Conservation (phyloP, 768 basidiomycete species). For the Collybia sordida region DNA sequence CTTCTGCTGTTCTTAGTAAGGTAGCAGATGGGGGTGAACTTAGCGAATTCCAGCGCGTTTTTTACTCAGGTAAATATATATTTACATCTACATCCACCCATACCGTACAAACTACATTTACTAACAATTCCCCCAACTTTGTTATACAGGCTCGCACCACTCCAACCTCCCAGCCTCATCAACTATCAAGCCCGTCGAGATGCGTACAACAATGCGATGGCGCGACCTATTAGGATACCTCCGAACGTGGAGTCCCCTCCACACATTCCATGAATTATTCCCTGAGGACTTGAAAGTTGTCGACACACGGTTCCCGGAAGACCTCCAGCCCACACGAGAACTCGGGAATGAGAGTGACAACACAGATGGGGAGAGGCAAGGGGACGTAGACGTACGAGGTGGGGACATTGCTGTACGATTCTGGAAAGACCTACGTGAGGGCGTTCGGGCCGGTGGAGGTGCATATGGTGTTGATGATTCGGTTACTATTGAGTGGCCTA, state of each 20-base stretch:
- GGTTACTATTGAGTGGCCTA: conserved; percentile 50
- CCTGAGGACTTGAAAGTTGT: conserved; percentile 50
- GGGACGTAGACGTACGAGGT: conserved; percentile 31
- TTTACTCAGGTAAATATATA: conserved; percentile 49
- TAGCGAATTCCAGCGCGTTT: conserved; percentile 48
- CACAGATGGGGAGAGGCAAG: conserved; percentile 18
- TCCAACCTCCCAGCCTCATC: conserved; percentile 17
- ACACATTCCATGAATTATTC: conserved; percentile 62
- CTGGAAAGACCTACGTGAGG: conserved; percentile 52
- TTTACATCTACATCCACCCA: not conserved
- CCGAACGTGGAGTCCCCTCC: conserved; percentile 68
- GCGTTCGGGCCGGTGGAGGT: conserved; percentile 27
- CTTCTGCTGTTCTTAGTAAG: conserved; percentile 27
- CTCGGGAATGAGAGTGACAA: not conserved
- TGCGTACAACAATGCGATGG: conserved; percentile 65
- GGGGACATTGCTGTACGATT: conserved; percentile 69
- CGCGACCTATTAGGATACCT: conserved; percentile 66
- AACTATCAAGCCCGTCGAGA: conserved; percentile 42
- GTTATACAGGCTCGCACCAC: conserved; percentile 15
- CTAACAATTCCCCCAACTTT: too few relatives aligned
- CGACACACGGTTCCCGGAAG: conserved; percentile 36
- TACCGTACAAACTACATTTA: not conserved
- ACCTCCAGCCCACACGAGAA: too few relatives aligned
- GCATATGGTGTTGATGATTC: conserved; percentile 34
- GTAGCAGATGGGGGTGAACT: conserved; percentile 28